Percentiles rank a stretch among this genome's conserved stretches.
These are phyloP conservation scores for Przewalskia tangutica DNA, from an alignment of 257 asterid genomes.

Conservation along the genomic window DNA sequence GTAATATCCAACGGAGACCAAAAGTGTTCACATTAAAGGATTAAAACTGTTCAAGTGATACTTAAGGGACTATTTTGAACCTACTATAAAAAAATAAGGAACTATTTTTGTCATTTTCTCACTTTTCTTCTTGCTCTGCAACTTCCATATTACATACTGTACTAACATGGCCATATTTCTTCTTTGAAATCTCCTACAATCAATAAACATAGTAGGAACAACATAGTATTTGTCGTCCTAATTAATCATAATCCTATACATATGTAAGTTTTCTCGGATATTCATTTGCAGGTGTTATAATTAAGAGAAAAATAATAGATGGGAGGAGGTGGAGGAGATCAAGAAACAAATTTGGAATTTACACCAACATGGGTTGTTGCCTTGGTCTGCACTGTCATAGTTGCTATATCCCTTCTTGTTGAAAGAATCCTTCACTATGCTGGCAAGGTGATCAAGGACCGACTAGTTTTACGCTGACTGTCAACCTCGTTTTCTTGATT, in stretches of 20 bases:
- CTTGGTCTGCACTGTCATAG: constrained; percentile 48
- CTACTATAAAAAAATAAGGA: neutral
- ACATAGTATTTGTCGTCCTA: neutral
- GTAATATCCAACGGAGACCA: neutral
- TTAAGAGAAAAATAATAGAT: constrained; percentile 1
- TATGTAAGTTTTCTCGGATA: neutral
- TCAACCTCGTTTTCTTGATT: neutral
- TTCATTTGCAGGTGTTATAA: neutral
- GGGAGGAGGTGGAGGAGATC: constrained; percentile 35
- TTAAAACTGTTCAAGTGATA: neutral
- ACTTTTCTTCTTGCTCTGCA: neutral
- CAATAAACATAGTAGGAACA: neutral
- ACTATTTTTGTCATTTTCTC: neutral
- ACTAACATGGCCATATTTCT: neutral
- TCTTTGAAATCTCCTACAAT: neutral
- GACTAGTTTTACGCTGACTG: neutral
- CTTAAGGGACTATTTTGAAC: neutral
- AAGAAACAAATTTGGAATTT: constrained; percentile 33
- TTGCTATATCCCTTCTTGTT: constrained; percentile 44
- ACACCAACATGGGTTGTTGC: constrained; percentile 77
- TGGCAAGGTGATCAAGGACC: constrained; percentile 39
- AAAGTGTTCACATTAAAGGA: neutral
- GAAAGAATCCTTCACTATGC: constrained; percentile 48
- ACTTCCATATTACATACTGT: neutral
- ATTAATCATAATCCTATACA: neutral